phyloP scores from a whole-genome alignment of 2,329 filamentous ascomycete species.

The Akanthomyces lecanii region DNA sequence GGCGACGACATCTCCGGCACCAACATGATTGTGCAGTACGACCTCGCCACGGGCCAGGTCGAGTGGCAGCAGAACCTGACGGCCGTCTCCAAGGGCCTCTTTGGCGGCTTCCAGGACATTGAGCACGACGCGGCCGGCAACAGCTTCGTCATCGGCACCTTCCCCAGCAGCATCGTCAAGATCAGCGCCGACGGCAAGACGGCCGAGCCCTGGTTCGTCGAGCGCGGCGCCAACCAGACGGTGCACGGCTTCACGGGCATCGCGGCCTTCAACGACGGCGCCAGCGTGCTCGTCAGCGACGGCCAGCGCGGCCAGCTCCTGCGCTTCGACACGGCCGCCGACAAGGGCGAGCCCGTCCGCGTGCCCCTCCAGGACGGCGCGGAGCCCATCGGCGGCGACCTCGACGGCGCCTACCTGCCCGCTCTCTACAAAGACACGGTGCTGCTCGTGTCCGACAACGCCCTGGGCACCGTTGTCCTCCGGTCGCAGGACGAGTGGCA shows the following conservation, averaged over 20 bases:
- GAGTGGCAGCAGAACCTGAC: conserved; percentile 34
- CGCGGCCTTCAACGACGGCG: conserved; percentile 4
- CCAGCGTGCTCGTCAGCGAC: conserved; percentile 31
- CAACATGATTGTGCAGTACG: conserved; percentile 35
- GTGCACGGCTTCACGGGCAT: conserved; percentile 8
- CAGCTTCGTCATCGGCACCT: conserved; percentile 36
- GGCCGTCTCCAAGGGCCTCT: conserved; percentile 25
- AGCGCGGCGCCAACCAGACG: conserved; percentile 23
- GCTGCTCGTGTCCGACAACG: conserved; percentile 30
- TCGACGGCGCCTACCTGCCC: conserved; percentile 33
- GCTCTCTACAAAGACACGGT: conserved; percentile 31
- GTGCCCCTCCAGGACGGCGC: neutral
- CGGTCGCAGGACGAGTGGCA: conserved; percentile 34
- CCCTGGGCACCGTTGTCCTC: conserved; percentile 33
- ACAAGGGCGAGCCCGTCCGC: neutral
- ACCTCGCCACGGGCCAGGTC: conserved; percentile 23
- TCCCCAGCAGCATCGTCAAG: conserved; percentile 33
- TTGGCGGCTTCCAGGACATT: conserved; percentile 38
- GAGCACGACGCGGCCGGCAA: conserved; percentile 33
- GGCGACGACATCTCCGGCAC: conserved; percentile 34
- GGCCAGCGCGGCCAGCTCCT: conserved; percentile 31
- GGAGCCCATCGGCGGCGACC: neutral
- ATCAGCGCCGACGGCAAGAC: conserved; percentile 28
- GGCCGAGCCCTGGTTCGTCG: conserved; percentile 30
- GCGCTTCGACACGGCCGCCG: conserved; percentile 28